These are phyloP conservation scores for Physocladia obscura DNA, from an alignment of 192 early-diverging fungal genomes.

Conservation along the genomic window DNA sequence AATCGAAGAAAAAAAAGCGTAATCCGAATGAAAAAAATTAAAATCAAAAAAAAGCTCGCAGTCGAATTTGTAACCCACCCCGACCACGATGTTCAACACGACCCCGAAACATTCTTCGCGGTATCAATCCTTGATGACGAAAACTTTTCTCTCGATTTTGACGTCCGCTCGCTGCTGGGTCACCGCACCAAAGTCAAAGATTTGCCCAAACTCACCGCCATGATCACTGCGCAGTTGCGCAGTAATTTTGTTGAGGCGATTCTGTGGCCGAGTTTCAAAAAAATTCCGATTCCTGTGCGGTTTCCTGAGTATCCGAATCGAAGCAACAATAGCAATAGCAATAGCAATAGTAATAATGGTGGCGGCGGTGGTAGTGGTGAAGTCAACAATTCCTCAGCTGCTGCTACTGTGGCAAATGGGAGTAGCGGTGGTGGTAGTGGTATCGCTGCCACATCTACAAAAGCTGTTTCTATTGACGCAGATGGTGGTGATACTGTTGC, in stretches of 20 bases:
- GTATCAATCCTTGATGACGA: constrained; percentile 50
- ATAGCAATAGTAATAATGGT: too few relatives aligned
- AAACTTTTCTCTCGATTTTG: constrained; percentile 73
- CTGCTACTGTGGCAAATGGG: too few relatives aligned
- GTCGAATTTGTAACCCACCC: constrained; percentile 55
- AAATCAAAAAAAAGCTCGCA: constrained; percentile 34
- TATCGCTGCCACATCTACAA: too few relatives aligned
- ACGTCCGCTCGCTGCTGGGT: constrained; percentile 86
- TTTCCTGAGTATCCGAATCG: constrained; percentile 15
- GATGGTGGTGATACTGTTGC: too few relatives aligned
- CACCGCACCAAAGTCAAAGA: constrained; percentile 97
- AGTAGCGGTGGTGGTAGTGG: too few relatives aligned
- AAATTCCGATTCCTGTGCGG: constrained; percentile 56
- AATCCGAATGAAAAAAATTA: not conserved
- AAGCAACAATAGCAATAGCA: too few relatives aligned
- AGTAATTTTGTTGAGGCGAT: constrained; percentile 70
- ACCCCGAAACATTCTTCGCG: constrained; percentile 47
- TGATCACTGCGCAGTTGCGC: constrained; percentile 74
- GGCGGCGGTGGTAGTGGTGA: too few relatives aligned
- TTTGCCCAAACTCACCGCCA: constrained; percentile 85
- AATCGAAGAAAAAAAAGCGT: too few relatives aligned
- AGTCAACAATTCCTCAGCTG: too few relatives aligned
- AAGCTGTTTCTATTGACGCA: too few relatives aligned
- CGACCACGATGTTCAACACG: too few relatives aligned
- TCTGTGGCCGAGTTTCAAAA: constrained; percentile 73